Evolutionary conservation across 305 asterid species (phyloP).

Genomic region (Fraxinus dipetala): DNA sequence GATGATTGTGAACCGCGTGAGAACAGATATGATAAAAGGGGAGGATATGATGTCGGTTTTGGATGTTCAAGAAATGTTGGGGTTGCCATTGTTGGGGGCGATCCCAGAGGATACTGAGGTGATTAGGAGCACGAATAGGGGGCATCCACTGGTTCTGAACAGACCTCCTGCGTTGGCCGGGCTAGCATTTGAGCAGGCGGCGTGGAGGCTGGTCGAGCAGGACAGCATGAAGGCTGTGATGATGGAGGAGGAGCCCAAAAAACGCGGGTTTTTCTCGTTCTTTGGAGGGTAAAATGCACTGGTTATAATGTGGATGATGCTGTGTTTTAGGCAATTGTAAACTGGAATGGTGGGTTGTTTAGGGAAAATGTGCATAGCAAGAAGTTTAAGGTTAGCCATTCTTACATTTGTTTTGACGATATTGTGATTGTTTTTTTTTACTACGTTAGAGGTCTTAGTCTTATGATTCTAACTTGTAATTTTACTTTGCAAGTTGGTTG

Average conservation of each 20-base stretch:
- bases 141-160: slow-evolving; percentile 82
- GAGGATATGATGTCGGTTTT: slow-evolving; percentile 99
- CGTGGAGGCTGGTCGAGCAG: slow-evolving; percentile 97
- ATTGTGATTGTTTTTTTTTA: slow-evolving; percentile 22
- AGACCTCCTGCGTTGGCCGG: slow-evolving; percentile 95
- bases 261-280: slow-evolving; percentile 82
- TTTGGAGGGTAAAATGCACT: slow-evolving; percentile 52
- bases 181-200: slow-evolving; percentile 92
- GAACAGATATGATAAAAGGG: slow-evolving; percentile 92
- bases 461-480: slow-evolving; percentile 14
- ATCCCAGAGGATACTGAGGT: slow-evolving; percentile 94
- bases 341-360: background rate
- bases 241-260: slow-evolving; percentile 95
- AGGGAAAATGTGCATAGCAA: slow-evolving; percentile 44
- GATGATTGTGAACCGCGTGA: slow-evolving; percentile 91
- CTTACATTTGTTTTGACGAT: slow-evolving; percentile 25
- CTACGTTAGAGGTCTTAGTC: slow-evolving; percentile 9
- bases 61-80: slow-evolving; percentile 92
- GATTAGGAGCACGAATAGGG: slow-evolving; percentile 84
- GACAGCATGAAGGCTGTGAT: slow-evolving; percentile 94
- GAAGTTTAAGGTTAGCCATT: slow-evolving; percentile 27
- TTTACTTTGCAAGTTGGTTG: background rate
- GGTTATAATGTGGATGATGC: background rate
- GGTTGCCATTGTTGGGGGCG: slow-evolving; percentile 81
- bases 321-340: background rate